phyloP scores from a whole-genome alignment of 768 basidiomycete species.

The Fibroporia radiculosa region DNA sequence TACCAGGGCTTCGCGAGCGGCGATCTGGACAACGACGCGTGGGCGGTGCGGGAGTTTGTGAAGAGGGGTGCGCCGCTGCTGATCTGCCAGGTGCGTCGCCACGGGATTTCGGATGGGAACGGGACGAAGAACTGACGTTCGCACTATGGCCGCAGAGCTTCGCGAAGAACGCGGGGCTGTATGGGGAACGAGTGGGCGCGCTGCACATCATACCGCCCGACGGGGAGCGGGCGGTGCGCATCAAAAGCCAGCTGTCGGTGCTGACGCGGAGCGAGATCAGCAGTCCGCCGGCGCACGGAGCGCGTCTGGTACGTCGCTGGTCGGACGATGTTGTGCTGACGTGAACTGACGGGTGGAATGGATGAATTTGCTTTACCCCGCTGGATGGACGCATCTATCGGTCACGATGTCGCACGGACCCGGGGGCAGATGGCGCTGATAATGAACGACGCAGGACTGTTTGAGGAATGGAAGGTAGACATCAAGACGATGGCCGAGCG shows the following conservation, averaged over 20 bases:
- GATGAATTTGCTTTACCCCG: too few species aligned
- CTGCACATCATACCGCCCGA: slow-evolving; percentile 69
- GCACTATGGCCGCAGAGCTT: slow-evolving; percentile 59
- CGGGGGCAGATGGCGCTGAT: slow-evolving; percentile 77
- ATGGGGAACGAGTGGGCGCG: slow-evolving; percentile 93
- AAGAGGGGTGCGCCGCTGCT: slow-evolving; percentile 65
- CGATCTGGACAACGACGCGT: slow-evolving; percentile 84
- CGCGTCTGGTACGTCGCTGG: slow-evolving; percentile 57
- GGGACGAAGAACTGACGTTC: neutral
- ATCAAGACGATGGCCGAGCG: slow-evolving; percentile 89
- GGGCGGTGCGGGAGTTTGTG: slow-evolving; percentile 86
- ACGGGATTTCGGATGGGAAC: neutral
- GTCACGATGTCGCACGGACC: too few species aligned
- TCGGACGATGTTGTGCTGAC: too few species aligned
- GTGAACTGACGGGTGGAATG: too few species aligned
- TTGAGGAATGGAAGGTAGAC: slow-evolving; percentile 85
- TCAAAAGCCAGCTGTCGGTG: slow-evolving; percentile 87
- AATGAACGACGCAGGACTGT: slow-evolving; percentile 64
- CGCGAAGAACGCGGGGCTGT: slow-evolving; percentile 94
- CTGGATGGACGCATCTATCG: too few species aligned
- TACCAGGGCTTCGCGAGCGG: slow-evolving; percentile 98
- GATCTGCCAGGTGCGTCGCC: slow-evolving; percentile 70
- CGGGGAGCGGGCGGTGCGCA: slow-evolving; percentile 58
- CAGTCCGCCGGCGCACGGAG: slow-evolving; percentile 89
- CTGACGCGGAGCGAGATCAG: slow-evolving; percentile 92